phyloP scores from a whole-genome alignment of 257 asterid genomes.

The Rubia yunnanensis region DNA sequence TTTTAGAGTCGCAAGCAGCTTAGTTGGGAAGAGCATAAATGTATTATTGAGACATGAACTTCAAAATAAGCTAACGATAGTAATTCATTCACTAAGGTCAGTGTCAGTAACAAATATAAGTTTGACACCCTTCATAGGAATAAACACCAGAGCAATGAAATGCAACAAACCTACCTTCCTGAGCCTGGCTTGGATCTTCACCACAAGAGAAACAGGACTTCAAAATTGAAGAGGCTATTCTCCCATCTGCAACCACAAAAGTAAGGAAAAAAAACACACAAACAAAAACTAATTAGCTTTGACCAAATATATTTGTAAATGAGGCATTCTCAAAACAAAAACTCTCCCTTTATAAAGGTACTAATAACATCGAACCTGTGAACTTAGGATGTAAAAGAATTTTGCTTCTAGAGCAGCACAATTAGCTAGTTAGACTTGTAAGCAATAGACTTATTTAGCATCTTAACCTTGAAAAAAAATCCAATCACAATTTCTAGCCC shows the following conservation, averaged over 20 bases:
- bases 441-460: background rate
- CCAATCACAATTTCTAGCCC: background rate
- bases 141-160: slow-evolving; percentile 17
- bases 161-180: slow-evolving; percentile 48
- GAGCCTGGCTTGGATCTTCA: slow-evolving; percentile 72
- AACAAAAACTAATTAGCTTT: background rate
- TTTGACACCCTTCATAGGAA: slow-evolving; percentile 2
- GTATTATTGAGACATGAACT: background rate
- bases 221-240: slow-evolving; percentile 36
- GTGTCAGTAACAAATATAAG: background rate
- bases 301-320: background rate
- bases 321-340: background rate
- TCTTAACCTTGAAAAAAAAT: background rate
- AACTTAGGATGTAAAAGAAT: background rate
- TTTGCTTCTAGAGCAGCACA: background rate
- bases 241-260: slow-evolving; percentile 48
- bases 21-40: background rate
- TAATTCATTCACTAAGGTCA: background rate
- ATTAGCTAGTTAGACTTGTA: background rate
- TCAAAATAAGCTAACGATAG: background rate
- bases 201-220: slow-evolving; percentile 91
- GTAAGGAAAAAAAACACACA: background rate
- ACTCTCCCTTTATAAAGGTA: background rate
- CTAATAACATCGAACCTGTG: background rate
- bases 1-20: background rate